These are phyloP conservation scores for Strobilomyces dryophilus DNA, from an alignment of 768 basidiomycete genomes.

Conservation along the genomic window DNA sequence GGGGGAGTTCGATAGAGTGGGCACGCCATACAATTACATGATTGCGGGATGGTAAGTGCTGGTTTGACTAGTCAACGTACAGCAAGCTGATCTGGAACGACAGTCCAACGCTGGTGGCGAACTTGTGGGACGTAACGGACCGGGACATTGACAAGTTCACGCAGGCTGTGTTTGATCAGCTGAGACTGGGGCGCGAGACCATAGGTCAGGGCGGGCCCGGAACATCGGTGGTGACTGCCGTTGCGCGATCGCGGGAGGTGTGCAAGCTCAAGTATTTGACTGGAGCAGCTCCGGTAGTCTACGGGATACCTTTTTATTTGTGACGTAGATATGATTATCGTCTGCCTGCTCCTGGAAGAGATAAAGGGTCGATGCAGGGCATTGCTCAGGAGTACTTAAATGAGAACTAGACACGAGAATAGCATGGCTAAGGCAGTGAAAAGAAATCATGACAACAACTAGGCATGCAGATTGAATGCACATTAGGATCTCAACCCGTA, in stretches of 20 bases:
- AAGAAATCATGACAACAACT: too few relatives aligned
- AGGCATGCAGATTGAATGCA: too few relatives aligned
- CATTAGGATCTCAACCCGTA: too few relatives aligned
- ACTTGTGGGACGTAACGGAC: conserved; percentile 98
- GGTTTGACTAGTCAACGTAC: neutral
- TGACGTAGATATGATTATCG: conserved; percentile 19
- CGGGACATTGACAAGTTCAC: conserved; percentile 94
- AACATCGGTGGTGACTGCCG: conserved; percentile 65
- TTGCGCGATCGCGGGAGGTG: conserved; percentile 70
- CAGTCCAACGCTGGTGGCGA: conserved; percentile 90
- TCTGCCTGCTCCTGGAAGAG: too few relatives aligned
- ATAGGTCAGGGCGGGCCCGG: conserved; percentile 13
- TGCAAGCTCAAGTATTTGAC: conserved; percentile 94
- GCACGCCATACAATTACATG: conserved; percentile 95
- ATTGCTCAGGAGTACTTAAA: too few relatives aligned
- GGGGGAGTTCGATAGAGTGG: conserved; percentile 91
- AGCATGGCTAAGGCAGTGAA: too few relatives aligned
- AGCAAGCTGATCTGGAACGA: neutral
- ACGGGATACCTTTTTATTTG: conserved; percentile 92
- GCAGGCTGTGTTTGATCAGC: conserved; percentile 71
- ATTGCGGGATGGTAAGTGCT: conserved; percentile 87
- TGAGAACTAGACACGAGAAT: too few relatives aligned
- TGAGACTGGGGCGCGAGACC: conserved; percentile 44
- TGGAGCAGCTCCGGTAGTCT: conserved; percentile 91
- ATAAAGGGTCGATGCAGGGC: too few relatives aligned